A percentile compares a stretch with the other conserved stretches of the same genome.
Evolutionary conservation across 1,284 basidiomycete species (phyloP).

Genomic region (Coriolopsis trogii): DNA sequence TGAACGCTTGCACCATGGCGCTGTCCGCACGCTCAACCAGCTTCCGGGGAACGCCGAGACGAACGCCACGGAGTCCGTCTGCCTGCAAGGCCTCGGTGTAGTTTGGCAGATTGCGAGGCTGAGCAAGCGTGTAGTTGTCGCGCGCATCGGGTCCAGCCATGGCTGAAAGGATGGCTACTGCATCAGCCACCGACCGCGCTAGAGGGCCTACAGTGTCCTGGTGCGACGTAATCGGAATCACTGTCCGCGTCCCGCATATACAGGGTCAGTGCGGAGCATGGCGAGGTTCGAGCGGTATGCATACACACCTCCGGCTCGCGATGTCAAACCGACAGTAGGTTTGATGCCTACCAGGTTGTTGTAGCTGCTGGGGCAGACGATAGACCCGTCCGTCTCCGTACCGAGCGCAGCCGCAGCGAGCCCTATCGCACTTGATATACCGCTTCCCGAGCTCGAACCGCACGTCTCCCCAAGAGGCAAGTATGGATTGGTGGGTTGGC

Average conservation of each 20-base stretch:
- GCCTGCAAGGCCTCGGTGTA: slow-evolving; percentile 40
- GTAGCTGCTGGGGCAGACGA: slow-evolving; percentile 47
- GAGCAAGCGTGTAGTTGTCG: slow-evolving; percentile 47
- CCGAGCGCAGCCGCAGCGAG: slow-evolving; percentile 63
- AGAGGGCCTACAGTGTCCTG: slow-evolving; percentile 56
- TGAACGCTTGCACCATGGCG: slow-evolving; percentile 38
- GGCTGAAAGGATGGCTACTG: slow-evolving; percentile 43
- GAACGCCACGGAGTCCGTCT: slow-evolving; percentile 40
- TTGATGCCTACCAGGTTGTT: slow-evolving; percentile 56
- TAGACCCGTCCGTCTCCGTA: slow-evolving; percentile 69
- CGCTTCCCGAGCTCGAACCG: slow-evolving; percentile 69
- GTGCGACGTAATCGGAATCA: slow-evolving; percentile 51
- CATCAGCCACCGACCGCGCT: slow-evolving; percentile 49
- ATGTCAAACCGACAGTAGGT: slow-evolving; percentile 54
- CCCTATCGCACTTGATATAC: slow-evolving; percentile 63
- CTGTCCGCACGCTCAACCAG: slow-evolving; percentile 28
- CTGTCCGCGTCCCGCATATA: too few relatives aligned
- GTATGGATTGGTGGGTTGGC: slow-evolving; percentile 64
- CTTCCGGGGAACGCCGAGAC: slow-evolving; percentile 45
- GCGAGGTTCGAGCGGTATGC: neutral
- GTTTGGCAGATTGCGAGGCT: slow-evolving; percentile 42
- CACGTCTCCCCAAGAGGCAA: slow-evolving; percentile 62
- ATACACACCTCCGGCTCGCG: slow-evolving; percentile 46
- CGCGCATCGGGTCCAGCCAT: slow-evolving; percentile 49
- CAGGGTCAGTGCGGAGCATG: too few relatives aligned